A percentile compares a stretch with the other conserved stretches of the same genome.
These are phyloP conservation scores for Bombardia bombarda DNA, from an alignment of 495 filamentous ascomycete species.

Conservation along the genomic window DNA sequence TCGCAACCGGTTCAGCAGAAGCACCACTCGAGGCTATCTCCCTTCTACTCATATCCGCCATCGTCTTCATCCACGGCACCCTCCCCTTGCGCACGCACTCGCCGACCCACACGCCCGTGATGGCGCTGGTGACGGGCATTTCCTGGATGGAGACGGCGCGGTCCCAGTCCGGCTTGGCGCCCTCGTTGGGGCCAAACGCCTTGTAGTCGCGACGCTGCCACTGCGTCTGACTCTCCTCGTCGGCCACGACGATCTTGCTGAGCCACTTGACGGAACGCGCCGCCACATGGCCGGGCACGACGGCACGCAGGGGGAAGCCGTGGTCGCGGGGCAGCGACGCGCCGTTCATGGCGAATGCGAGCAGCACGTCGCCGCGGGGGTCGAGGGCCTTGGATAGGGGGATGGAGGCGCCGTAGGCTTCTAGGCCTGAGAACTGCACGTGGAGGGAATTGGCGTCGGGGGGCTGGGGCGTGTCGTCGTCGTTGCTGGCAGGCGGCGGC, in stretches of 20 bases:
- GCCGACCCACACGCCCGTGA: constrained; percentile 33
- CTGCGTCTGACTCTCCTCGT: constrained; percentile 48
- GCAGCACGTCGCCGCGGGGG: constrained; percentile 47
- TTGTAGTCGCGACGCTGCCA: constrained; percentile 61
- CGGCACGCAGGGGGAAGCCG: constrained; percentile 51
- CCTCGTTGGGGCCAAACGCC: constrained; percentile 49
- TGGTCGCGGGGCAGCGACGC: constrained; percentile 47
- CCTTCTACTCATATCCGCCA: constrained; percentile 1
- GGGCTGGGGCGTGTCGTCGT: neutral
- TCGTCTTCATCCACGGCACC: constrained; percentile 24
- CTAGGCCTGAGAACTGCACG: constrained; percentile 50
- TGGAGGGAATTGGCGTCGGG: constrained; percentile 35
- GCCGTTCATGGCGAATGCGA: constrained; percentile 56
- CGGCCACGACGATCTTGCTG: constrained; percentile 48
- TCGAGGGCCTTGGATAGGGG: constrained; percentile 49
- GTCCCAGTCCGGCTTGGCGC: constrained; percentile 48
- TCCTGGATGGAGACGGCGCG: constrained; percentile 48
- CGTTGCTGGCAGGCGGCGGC: neutral
- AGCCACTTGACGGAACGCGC: constrained; percentile 62
- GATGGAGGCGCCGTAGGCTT: constrained; percentile 54
- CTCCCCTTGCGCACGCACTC: constrained; percentile 48
- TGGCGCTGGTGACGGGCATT: constrained; percentile 51
- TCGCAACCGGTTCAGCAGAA: constrained; percentile 23
- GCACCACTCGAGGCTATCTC: constrained; percentile 1
- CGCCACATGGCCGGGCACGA: constrained; percentile 55